Evolutionary conservation across 2,329 filamentous ascomycete genomes (phyloP), one percentile per base, ranked within the genome.

Genomic region (Didymella segeticola): DNA sequence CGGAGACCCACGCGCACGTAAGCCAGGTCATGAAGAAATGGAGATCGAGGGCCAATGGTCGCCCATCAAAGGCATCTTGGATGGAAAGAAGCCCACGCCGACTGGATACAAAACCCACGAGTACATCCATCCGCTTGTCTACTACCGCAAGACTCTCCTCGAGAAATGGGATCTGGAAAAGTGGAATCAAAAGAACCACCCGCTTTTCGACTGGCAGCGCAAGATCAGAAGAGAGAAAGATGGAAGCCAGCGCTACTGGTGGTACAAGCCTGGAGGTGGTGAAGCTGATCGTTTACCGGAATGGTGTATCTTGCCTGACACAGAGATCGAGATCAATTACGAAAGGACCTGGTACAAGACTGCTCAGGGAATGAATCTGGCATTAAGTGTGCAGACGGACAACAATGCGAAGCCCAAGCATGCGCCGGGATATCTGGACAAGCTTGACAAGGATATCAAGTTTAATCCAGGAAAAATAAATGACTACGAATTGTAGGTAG

Each of bases 41-140:
- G 47, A 50, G 39, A 17, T 50, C n/a, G 25, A 50, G 2, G 47
- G 47, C 30, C 2, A 43, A 74, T 10, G 67, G 49, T 1, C 4
- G 5, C 42, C 43, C 11, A 53, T 53, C 34, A 22, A 15, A 2
- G 48, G 48, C 9, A n/a, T 14, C 31, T 2, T 11, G 8, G n/a
- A 12, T 11, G 15, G 11, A 5, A 5, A 8, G 4, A 4, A 43
- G 5, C 8, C n/a, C n/a, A 30, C 27, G 5, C 48, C 29, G 6
- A 52, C 48, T 1, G 29, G 29, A 7, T 34, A 23, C 38, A 9
- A 78, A 8, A 82, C 80, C 3, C 73, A 79, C 53, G 80, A 83
- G 58, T 82, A 81, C 56, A 77, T 83, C 9, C 80, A 83, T 53
- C 76, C 80, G 5, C 62, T 74, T 11, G 68, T 68, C 10, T 48